Evolutionary conservation across 257 asterid species (phyloP), one percentile per base, ranked within the genome.

Genomic region (Jacaranda mimosifolia): DNA sequence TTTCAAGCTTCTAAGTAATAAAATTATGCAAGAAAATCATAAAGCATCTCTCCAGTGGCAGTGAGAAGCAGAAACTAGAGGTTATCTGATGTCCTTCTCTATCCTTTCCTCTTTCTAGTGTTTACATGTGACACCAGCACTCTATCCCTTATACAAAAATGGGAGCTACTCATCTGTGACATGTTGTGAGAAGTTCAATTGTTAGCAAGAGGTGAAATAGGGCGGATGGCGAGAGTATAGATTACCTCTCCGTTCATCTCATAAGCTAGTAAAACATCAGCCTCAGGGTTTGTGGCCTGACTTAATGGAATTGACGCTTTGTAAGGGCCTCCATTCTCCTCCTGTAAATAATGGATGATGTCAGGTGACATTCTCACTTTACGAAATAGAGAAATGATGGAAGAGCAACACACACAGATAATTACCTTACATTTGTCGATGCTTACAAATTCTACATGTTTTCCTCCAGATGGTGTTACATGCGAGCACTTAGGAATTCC

Each of bases 201-300:
- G 36, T 42, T 4, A 5, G 8, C 0, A 49, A 49, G 11, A 49
- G 32, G 10, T 2, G 15, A 17, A 12, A 17, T 8, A 17, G 59
- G 17, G 7, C 2, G 5, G n/a, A 5, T 2, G 42, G 7, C 0
- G 42, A 8, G 38, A 26, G 66, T 26, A 62, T 58, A 59, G 39
- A 68, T 42, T 87, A 95, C 98, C 99, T 96, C 92, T 60, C 98
- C 98, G 62, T 96, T 96, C 98, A 96, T 96, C 86, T 96, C 99
- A 81, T 96, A 96, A 81, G 99, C 98, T 8, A 96, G 87, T 67
- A 96, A 84, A 83, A 96, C 97, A 85, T 93, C 98, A 86, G 96
- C 94, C 81, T 83, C 96, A 3, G 99, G 97, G 78, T 89, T 88
- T 72, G 98, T 91, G 79, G 99, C 98, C 73, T 93, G 98, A 83